A percentile compares a stretch with the other conserved stretches of the same genome.
Evolutionary conservation across 306 rosid species (phyloP).

Genomic region (Abrus precatorius): DNA sequence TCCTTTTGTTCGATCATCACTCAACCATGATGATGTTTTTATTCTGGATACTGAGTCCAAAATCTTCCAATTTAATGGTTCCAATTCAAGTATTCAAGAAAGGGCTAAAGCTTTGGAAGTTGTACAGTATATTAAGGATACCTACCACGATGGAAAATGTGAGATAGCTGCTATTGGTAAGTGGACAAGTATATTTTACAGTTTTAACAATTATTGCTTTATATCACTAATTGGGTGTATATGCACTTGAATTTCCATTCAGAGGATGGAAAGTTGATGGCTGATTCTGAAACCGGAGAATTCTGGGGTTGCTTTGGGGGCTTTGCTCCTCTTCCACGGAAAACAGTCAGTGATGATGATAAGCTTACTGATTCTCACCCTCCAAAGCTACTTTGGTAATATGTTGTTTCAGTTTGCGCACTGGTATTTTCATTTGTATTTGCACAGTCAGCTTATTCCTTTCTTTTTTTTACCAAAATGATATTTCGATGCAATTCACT

Average conservation of each 20-base stretch:
- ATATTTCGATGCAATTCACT: slow-evolving; percentile 36
- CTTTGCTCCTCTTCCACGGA: slow-evolving; percentile 98
- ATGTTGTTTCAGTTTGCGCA: slow-evolving; percentile 39
- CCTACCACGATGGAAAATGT: slow-evolving; percentile 95
- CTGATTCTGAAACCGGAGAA: slow-evolving; percentile 96
- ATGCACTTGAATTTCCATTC: slow-evolving; percentile 46
- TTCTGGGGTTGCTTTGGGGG: slow-evolving; percentile 98
- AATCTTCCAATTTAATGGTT: slow-evolving; percentile 96
- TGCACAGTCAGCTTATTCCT: slow-evolving; percentile 8
- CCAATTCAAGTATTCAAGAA: slow-evolving; percentile 95
- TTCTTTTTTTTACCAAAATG: slow-evolving; percentile 7
- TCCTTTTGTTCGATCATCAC: slow-evolving; percentile 88
- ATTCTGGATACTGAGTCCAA: slow-evolving; percentile 91
- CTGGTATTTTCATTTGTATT: slow-evolving; percentile 33
- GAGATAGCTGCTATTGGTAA: slow-evolving; percentile 94
- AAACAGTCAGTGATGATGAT: slow-evolving; percentile 71
- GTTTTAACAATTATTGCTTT: slow-evolving; percentile 38
- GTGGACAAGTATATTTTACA: slow-evolving; percentile 51
- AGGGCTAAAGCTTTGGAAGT: slow-evolving; percentile 98
- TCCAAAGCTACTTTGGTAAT: slow-evolving; percentile 82
- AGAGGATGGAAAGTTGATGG: slow-evolving; percentile 99
- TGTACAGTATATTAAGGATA: slow-evolving; percentile 91
- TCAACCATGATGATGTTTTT: slow-evolving; percentile 93
- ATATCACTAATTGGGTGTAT: slow-evolving; percentile 50
- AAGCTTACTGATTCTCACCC: slow-evolving; percentile 66